phyloP scores from a whole-genome alignment of 768 basidiomycete genomes.

The Baorangia bicolor region DNA sequence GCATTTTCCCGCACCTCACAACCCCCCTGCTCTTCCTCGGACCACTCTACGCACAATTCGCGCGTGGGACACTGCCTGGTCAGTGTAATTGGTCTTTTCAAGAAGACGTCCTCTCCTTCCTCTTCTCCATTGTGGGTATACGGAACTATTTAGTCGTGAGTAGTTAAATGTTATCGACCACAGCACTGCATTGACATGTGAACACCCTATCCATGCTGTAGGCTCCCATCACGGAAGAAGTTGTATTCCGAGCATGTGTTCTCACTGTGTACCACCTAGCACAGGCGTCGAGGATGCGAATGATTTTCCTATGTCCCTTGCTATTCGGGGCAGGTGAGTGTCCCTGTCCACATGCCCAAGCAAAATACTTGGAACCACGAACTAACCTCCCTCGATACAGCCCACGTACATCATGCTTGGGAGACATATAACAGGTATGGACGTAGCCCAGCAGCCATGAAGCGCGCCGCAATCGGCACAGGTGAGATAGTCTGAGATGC shows the following conservation, averaged over 20 bases:
- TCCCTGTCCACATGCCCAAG: neutral
- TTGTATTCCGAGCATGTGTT: constrained; percentile 87
- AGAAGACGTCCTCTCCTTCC: constrained; percentile 37
- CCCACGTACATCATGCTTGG: constrained; percentile 91
- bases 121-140: constrained; percentile 56
- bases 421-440: constrained; percentile 81
- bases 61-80: constrained; percentile 50
- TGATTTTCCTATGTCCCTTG: constrained; percentile 81
- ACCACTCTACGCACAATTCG: constrained; percentile 61
- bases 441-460: constrained; percentile 58
- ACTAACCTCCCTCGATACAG: constrained; percentile 38
- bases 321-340: constrained; percentile 83
- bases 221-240: constrained; percentile 91
- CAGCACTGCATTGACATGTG: neutral
- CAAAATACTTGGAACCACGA: neutral
- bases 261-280: constrained; percentile 71
- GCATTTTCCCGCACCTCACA: constrained; percentile 54
- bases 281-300: constrained; percentile 48
- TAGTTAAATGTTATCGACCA: constrained; percentile 1
- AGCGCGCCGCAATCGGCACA: constrained; percentile 54
- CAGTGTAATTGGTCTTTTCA: constrained; percentile 50
- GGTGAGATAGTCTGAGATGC: constrained; percentile 39
- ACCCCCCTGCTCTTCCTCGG: constrained; percentile 77
- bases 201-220: constrained; percentile 27
- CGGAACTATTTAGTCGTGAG: constrained; percentile 66